These are phyloP conservation scores for Aphanomyces stellatus DNA, from an alignment of 352 stramenopile genomes.

Conservation along the genomic window DNA sequence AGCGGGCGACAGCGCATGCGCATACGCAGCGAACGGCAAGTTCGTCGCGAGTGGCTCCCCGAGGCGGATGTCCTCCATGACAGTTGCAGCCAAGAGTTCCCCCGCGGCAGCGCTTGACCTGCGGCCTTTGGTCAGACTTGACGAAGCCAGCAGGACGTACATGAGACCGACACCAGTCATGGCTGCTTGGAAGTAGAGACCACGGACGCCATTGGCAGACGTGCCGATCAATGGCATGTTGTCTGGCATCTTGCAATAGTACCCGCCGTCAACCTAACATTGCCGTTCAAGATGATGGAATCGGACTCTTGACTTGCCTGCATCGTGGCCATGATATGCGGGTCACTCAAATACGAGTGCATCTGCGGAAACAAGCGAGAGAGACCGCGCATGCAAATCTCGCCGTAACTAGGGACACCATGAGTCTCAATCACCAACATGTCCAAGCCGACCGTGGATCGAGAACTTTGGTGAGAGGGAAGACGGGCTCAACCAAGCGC, in stretches of 20 bases:
- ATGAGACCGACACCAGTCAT: slow-evolving; percentile 70
- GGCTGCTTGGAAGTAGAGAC: slow-evolving; percentile 57
- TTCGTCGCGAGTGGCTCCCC: slow-evolving; percentile 21
- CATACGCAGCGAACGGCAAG: slow-evolving; percentile 33
- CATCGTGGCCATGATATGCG: slow-evolving; percentile 50
- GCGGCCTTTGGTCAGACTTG: background rate
- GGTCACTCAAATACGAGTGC: slow-evolving; percentile 43
- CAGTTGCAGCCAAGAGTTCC: slow-evolving; percentile 49
- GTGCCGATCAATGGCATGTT: slow-evolving; percentile 65
- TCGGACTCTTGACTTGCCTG: no score
- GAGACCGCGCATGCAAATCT: slow-evolving; percentile 53
- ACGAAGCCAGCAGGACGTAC: slow-evolving; percentile 21
- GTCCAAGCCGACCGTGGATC: slow-evolving; percentile 34
- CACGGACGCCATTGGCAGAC: slow-evolving; percentile 43
- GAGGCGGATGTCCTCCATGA: slow-evolving; percentile 42
- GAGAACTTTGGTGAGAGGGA: slow-evolving; percentile 54
- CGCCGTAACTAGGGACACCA: slow-evolving; percentile 39
- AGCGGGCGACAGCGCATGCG: slow-evolving; percentile 44
- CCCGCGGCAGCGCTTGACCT: slow-evolving; percentile 65
- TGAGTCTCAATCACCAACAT: slow-evolving; percentile 1
- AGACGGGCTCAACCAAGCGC: slow-evolving; percentile 36
- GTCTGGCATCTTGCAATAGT: slow-evolving; percentile 76
- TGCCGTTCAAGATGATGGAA: no score
- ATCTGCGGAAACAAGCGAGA: slow-evolving; percentile 52
- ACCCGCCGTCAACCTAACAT: slow-evolving; percentile 60